Conservation (phyloP, 176 grass and related monocot genomes). For the Hyparrhenia diplandra region DNA sequence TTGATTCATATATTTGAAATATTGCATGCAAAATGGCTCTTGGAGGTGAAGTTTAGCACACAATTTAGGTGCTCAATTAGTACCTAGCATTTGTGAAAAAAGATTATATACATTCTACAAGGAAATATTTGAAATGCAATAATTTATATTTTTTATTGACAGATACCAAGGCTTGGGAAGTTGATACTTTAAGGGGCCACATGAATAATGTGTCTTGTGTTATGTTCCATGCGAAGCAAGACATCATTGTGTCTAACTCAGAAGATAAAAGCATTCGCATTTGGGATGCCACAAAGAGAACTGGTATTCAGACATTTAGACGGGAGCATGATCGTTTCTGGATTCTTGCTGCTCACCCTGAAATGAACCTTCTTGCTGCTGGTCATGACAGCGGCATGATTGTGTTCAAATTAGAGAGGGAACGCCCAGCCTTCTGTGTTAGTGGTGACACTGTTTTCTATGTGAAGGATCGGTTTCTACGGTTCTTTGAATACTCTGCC, state of each 20-base stretch:
- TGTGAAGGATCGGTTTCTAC: constrained; percentile 90
- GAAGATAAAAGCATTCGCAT: constrained; percentile 98
- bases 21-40: background rate
- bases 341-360: constrained; percentile 90
- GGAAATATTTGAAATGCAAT: background rate
- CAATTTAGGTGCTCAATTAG: background rate
- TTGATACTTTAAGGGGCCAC: constrained; percentile 94
- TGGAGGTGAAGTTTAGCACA: background rate
- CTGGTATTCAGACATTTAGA: constrained; percentile 88
- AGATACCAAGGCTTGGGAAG: constrained; percentile 99
- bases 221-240: constrained; percentile 97
- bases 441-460: constrained; percentile 82
- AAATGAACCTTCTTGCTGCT: constrained; percentile 95
- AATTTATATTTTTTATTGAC: constrained; percentile 19
- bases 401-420: constrained; percentile 96
- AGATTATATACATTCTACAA: background rate
- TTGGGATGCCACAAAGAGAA: constrained; percentile 98
- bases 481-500: constrained; percentile 68
- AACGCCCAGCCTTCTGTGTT: constrained; percentile 80
- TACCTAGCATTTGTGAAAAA: background rate
- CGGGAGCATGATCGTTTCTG: constrained; percentile 96
- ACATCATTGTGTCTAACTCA: constrained; percentile 96
- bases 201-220: constrained; percentile 99
- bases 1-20: background rate
- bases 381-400: constrained; percentile 98